Base-by-base conservation (phyloP, 78 protist genomes). In the Cyanophora paradoxa region DNA sequence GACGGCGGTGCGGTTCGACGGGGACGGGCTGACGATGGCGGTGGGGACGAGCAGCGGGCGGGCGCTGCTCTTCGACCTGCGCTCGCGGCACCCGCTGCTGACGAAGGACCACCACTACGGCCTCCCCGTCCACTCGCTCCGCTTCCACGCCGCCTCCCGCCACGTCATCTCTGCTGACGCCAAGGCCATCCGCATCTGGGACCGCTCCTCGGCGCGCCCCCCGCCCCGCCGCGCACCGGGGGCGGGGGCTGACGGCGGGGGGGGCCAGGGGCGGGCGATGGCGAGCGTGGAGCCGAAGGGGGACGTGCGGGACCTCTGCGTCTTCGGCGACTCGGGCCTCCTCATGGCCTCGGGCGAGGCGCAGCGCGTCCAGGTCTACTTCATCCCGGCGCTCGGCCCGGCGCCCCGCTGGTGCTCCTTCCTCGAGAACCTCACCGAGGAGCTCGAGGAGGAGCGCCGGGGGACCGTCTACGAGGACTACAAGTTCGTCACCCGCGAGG, bases 401-500 rank as follows among this genome's bases (percentile, higher is more conserved):
- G 98, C 99, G 26, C 99, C 99, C n/a, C n/a, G 72, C 13, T 96
- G 99, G 99, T 83, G 93, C 72, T 31, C 84, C 52, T 96, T 86
- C 81, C 79, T 96, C 20, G 99, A 95, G 33, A 34, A 20, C 22
- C 42, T 95, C n/a, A 84, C 98, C 8, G 97, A 76, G 48, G 82
- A 82, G 70, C 39, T 76, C 36, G 85, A 75, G 48, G 40, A 37
- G n/a, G 46, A 30, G 42, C 48, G 8, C 1, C 13, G 72, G 3
- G 46, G 16, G 5, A 11, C 0, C 0, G 71, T 86, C 22, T 93
- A 86, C 68, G 95, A 88, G 48, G 96, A 93, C 80, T 93, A 84
- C 79, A 86, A 89, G 72, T 96, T 95, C 50, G 89, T 96, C 64
- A 90, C 97, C 13, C 46, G 79, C 8, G 90, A 74, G 26, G 96